Evolutionary conservation across 257 asterid genomes (phyloP).

Genomic region (Jaltomata sinuosa): DNA sequence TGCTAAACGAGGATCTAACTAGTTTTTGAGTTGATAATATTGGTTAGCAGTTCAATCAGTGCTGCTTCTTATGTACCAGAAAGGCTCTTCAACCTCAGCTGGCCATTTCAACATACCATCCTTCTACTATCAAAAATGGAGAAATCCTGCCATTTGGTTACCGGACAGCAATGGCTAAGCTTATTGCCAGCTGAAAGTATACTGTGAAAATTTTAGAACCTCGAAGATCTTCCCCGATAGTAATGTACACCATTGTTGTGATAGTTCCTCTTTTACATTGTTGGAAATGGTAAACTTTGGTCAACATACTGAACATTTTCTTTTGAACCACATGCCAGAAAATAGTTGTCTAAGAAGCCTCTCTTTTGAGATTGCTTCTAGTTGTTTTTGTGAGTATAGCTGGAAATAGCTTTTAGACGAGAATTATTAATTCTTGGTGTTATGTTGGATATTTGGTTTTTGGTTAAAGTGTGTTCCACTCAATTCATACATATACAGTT

Average conservation of each 20-base stretch:
- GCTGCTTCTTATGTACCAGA: background rate
- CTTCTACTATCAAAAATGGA: background rate
- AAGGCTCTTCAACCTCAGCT: background rate
- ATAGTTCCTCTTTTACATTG: background rate
- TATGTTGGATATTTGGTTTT: background rate
- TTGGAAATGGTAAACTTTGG: background rate
- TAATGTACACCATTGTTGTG: background rate
- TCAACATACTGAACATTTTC: background rate
- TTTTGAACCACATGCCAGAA: background rate
- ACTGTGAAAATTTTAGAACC: background rate
- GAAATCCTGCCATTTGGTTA: background rate
- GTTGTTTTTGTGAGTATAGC: background rate
- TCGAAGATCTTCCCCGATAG: background rate
- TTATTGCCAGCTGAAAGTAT: background rate
- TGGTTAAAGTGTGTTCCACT: background rate
- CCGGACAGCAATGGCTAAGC: background rate
- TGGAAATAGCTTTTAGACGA: background rate
- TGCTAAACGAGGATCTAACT: slow-evolving; percentile 41
- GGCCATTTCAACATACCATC: background rate
- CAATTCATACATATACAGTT: background rate
- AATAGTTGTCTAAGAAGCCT: background rate
- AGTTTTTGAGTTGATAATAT: background rate
- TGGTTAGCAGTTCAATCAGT: background rate
- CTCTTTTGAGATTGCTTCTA: background rate
- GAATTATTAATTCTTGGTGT: background rate